Evolutionary conservation across 352 stramenopile genomes (phyloP), one percentile per base, ranked within the genome.

Genomic region (Globisporangium paddicum): DNA sequence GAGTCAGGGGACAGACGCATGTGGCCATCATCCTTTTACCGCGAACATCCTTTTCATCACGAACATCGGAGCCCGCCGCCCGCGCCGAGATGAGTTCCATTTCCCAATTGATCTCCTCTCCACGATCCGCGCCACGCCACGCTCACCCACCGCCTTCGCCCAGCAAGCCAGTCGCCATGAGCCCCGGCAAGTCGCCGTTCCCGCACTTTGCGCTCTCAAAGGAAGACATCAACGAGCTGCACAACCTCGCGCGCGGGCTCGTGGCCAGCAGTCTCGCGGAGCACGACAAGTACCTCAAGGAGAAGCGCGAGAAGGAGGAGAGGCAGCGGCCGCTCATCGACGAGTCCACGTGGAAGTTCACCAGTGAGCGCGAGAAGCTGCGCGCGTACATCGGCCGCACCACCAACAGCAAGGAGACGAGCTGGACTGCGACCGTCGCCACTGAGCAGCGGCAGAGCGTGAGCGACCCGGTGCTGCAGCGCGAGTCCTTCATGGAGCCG

Each of bases 241-340:
- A 49, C 13, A 1, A 37, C 34, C 25, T 62, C 19, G 47, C 35
- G 19, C 16, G 19, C 0, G 6, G 13, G 19, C 38, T 63, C 13
- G 21, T 49, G 14, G 26, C 18, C n/a, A 47, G 18, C 10, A 51
- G 45, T 25, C 18, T 56, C 34, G 25, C 32, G 38, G 34, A 50
- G n/a, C 55, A 63, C 46, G 46, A 63, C 3, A 34, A 34, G 30
- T 60, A 46, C 30, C 35, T 58, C 18, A 13, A 21, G 8, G 52
- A 58, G 7, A 23, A 58, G 52, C 37, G 21, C 19, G 7, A 48
- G 14, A 25, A 38, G 5, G n/a, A 21, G 11, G 8, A 48, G n/a
- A 19, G n/a, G n/a, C n/a, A n/a, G n/a, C n/a, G n/a, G n/a, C n/a
- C n/a, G n/a, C n/a, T n/a, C n/a, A n/a, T n/a, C n/a, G n/a, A n/a